phyloP scores from a whole-genome alignment of 2,329 filamentous ascomycete genomes.

The Aspergillus chevalieri region DNA sequence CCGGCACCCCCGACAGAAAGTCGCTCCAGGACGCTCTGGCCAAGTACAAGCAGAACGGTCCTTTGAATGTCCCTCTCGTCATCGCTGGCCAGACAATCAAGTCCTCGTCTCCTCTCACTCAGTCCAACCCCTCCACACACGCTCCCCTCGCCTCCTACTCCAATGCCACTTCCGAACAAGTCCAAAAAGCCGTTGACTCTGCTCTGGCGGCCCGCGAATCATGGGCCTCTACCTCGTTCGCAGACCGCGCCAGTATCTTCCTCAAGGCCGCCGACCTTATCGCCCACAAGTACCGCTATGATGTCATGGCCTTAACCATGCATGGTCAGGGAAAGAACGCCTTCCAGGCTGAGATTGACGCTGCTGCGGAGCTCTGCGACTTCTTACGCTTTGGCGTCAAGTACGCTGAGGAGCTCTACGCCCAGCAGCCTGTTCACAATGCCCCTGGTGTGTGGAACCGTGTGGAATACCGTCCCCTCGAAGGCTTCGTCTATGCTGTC shows the following conservation, averaged over 20 bases:
- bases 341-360: slow-evolving; percentile 98
- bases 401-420: slow-evolving; percentile 86
- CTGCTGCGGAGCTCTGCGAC: slow-evolving; percentile 85
- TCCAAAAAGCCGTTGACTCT: slow-evolving; percentile 71
- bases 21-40: slow-evolving; percentile 70
- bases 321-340: slow-evolving; percentile 96
- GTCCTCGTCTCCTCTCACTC: slow-evolving; percentile 42
- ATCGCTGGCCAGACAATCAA: slow-evolving; percentile 67
- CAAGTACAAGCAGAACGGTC: slow-evolving; percentile 59
- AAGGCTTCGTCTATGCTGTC: slow-evolving; percentile 92
- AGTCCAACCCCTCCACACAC: slow-evolving; percentile 80
- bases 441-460: slow-evolving; percentile 84
- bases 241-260: slow-evolving; percentile 87
- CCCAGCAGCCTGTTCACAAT: slow-evolving; percentile 79
- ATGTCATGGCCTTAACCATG: slow-evolving; percentile 94
- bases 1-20: slow-evolving; percentile 72
- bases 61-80: slow-evolving; percentile 74
- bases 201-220: slow-evolving; percentile 78
- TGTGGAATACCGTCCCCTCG: slow-evolving; percentile 79
- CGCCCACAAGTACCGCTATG: slow-evolving; percentile 87
- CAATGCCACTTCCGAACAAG: slow-evolving; percentile 69
- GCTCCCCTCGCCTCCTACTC: slow-evolving; percentile 76
- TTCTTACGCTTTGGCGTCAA: slow-evolving; percentile 89
- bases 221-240: slow-evolving; percentile 83
- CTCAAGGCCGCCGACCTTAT: slow-evolving; percentile 92